A percentile compares a stretch with the other conserved stretches of the same genome.
phyloP scores from a whole-genome alignment of 768 basidiomycete species.

The Tylopilus plumbeoviolaceoides region DNA sequence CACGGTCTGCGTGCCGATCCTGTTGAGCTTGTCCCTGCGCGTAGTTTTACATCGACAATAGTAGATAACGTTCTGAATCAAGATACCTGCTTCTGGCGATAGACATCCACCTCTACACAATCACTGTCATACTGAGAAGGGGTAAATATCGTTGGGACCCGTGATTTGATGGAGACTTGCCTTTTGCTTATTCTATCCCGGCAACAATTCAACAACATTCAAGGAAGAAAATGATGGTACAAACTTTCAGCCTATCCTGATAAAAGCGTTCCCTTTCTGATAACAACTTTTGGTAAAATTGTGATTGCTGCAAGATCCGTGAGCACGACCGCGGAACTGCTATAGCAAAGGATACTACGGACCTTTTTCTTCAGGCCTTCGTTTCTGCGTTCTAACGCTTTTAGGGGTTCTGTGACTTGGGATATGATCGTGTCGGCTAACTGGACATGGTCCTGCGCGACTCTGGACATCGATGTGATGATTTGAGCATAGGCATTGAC shows the following conservation, averaged over 20 bases:
- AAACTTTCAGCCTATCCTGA: slow-evolving; percentile 65
- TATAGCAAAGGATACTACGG: background rate
- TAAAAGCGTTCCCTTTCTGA: slow-evolving; percentile 67
- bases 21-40: slow-evolving; percentile 60
- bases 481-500: slow-evolving; percentile 66
- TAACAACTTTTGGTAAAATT: slow-evolving; percentile 67
- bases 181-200: slow-evolving; percentile 31
- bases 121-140: slow-evolving; percentile 69
- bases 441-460: slow-evolving; percentile 66
- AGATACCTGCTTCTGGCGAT: slow-evolving; percentile 73
- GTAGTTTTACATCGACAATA: slow-evolving; percentile 6
- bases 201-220: slow-evolving; percentile 2
- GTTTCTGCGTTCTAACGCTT: slow-evolving; percentile 53
- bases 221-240: slow-evolving; percentile 8
- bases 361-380: slow-evolving; percentile 72
- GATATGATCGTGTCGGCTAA: slow-evolving; percentile 58
- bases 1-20: slow-evolving; percentile 73
- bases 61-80: background rate
- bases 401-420: slow-evolving; percentile 64
- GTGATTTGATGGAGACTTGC: slow-evolving; percentile 10
- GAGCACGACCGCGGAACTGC: slow-evolving; percentile 1
- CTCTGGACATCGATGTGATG: slow-evolving; percentile 52
- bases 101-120: slow-evolving; percentile 65
- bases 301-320: slow-evolving; percentile 50
- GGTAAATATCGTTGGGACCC: slow-evolving; percentile 2